Conservation (phyloP, 306 rosid genomes). For the Citrullus colocynthis region DNA sequence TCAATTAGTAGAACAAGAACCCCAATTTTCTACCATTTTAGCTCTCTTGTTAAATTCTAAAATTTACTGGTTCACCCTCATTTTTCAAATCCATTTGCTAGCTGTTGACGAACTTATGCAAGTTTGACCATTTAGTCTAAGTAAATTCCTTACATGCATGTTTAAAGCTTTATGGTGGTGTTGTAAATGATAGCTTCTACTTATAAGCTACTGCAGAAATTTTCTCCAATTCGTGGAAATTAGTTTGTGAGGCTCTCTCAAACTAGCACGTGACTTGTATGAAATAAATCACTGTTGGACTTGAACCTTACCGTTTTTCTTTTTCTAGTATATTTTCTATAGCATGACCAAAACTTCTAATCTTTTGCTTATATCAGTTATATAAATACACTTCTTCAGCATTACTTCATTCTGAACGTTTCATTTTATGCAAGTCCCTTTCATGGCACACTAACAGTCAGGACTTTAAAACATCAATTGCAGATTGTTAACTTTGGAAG, state of each 20-base stretch:
- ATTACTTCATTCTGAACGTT: background rate
- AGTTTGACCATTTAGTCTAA: background rate
- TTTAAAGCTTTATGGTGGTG: background rate
- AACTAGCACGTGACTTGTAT: background rate
- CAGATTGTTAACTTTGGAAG: slow-evolving; percentile 79
- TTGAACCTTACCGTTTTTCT: background rate
- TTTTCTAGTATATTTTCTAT: background rate
- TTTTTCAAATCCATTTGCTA: background rate
- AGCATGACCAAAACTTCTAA: background rate
- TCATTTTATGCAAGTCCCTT: background rate
- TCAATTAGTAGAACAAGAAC: background rate
- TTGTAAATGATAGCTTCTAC: background rate
- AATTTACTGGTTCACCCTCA: background rate
- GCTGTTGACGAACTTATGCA: background rate
- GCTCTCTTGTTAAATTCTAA: background rate
- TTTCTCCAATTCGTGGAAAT: background rate
- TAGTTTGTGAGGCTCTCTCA: background rate
- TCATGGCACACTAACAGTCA: background rate
- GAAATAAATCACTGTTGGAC: background rate
- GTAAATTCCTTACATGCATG: background rate
- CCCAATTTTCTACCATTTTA: background rate
- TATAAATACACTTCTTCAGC: background rate
- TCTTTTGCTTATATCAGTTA: background rate
- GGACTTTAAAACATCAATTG: background rate
- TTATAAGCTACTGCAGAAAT: background rate